Base-by-base conservation (phyloP, 441 rosid species). In the Eruca vesicaria region DNA sequence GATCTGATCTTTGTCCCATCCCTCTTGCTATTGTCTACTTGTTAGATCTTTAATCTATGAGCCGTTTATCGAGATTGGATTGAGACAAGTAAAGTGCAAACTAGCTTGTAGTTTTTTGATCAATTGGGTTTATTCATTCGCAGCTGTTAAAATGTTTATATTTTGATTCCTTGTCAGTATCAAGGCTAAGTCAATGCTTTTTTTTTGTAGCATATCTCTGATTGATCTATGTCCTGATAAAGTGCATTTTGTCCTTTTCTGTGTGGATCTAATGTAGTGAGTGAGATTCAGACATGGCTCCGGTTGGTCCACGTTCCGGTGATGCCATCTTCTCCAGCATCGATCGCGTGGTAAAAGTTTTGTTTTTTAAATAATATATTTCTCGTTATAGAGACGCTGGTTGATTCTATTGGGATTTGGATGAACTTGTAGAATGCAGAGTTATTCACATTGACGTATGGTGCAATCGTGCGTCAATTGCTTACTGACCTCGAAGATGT, bases 401-500 rank as follows among this genome's bases (percentile, higher is more conserved):
- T n/a, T n/a, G n/a, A 48, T 66, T 21, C 16, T 36, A 7, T 62
- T 64, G 38, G 31, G 35, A 64, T 62, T 53, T 72, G 45, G 19
- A 63, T 52, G 0, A 23, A 1, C 14, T 16, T 84, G 85, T 71
- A 92, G 98, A 95, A 95, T 74, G 94, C 96, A 3, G 99, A 95
- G 85, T 83, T 93, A 65, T 93, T 95, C 79, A 93, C 95, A 1
- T 81, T 93, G 76, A 91, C 99, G 11, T 93, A 95, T 71, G 98
- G 97, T 33, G 97, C 96, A 21, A 88, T 89, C 31, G 98, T 93
- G 78, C 92, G 98, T 26, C 98, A 91, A 67, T 78, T 95, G 86
- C 92, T 95, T 59, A 95, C 96, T 38, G 99, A 95, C 77, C 81
- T 95, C 69, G 99, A 95, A 84, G 99, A 93, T 76, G 96, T 91